phyloP scores from a whole-genome alignment of 2,329 filamentous ascomycete genomes.

The Pseudogymnoascus destructans region DNA sequence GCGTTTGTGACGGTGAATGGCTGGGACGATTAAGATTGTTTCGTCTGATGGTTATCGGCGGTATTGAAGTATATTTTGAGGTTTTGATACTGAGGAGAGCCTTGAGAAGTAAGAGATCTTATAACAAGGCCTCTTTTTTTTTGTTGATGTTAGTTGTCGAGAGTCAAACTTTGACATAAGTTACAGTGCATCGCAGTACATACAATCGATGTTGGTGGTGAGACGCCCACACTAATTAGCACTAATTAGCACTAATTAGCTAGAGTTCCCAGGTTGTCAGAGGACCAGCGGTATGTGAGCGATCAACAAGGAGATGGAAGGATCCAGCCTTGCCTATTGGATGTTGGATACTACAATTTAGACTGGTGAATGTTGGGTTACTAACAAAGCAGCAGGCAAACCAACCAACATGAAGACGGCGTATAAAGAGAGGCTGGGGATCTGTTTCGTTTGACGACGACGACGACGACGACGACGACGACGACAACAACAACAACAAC shows the following conservation, averaged over 20 bases:
- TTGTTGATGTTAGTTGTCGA: not conserved
- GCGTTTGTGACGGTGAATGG: conserved; percentile 5
- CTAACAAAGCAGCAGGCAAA: not conserved
- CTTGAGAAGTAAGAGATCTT: not conserved
- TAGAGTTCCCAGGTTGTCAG: not conserved
- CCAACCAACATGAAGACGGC: not conserved
- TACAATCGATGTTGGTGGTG: not conserved
- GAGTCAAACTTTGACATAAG: not conserved
- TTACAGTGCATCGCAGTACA: not conserved
- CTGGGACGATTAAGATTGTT: not conserved
- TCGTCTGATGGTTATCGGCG: not conserved
- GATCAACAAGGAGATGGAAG: conserved; percentile 7
- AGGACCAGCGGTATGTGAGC: not conserved
- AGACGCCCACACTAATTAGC: not conserved
- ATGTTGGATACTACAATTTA: not conserved
- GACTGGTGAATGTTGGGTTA: not conserved
- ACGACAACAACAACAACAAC: no score
- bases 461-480: not conserved
- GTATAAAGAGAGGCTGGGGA: not conserved
- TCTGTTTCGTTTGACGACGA: not conserved
- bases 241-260: not conserved
- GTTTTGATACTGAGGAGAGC: not conserved
- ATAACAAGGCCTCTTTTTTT: not conserved
- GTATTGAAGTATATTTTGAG: not conserved
- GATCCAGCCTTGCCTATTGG: conserved; percentile 1